Evolutionary conservation across 1,284 basidiomycete genomes (phyloP), one percentile per base, ranked within the genome.

Genomic region (Ganoderma lingzhi): DNA sequence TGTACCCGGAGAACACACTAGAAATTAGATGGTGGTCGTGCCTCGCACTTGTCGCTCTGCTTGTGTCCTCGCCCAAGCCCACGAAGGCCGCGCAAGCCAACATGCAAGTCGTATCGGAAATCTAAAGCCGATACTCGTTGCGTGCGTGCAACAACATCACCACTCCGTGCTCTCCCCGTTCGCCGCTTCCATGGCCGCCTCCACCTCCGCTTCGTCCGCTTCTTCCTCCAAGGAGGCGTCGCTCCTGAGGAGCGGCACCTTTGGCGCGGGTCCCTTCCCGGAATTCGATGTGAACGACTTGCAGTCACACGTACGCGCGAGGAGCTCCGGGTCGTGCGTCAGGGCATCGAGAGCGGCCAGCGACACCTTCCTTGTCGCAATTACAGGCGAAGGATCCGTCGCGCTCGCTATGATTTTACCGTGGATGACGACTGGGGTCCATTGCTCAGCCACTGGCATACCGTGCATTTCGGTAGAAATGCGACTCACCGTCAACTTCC

Each of bases 251-350:
- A 30, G 6, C 8, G 42, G 30, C 3, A 17, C 30, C n/a, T 32
- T 63, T 15, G 61, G 15, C 42, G 12, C 3, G 3, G 32, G 35
- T n/a, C 35, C 37, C 41, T 61, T 61, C 28, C 23, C 23, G 3
- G 59, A 42, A 71, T 84, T 83, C 75, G 71, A 73, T 14, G 56
- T 74, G 68, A 78, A 62, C 78, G 80, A 56, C 75, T 74, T 68
- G 76, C 93, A 94, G 78, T 91, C 85, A 76, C 93, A 94, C 32
- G 83, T 86, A 56, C 85, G 83, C 15, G 83, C 78, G 76, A 94
- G 80, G 70, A 94, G 88, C 15, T 82, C 83, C 3, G 88, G 81
- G 72, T 93, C 88, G 32, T 85, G 86, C 71, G 92, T 86, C 60
- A 94, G 78, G 14, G 86, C 87, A 75, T 92, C 89, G 67, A 94